Conservation (phyloP, 768 basidiomycete species). For the Saitozyma podzolica region DNA sequence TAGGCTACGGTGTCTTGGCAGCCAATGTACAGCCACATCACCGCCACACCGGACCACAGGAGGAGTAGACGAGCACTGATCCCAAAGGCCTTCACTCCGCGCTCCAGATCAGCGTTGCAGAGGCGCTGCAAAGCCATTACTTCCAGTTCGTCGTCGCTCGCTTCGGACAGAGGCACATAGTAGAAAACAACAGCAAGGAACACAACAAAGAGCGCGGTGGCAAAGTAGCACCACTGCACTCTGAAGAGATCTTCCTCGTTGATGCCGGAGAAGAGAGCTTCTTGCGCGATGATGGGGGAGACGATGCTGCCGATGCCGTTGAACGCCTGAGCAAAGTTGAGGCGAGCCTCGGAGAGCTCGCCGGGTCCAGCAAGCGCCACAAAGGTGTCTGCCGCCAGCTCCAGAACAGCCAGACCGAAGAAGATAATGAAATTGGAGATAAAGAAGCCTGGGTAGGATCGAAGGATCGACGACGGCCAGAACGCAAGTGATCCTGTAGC, state of each 20-base stretch:
- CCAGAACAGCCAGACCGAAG: slow-evolving; percentile 40
- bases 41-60: slow-evolving; percentile 22
- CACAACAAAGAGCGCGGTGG: slow-evolving; percentile 43
- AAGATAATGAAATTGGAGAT: slow-evolving; percentile 47
- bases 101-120: slow-evolving; percentile 24
- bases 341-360: slow-evolving; percentile 38
- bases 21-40: slow-evolving; percentile 41
- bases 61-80: slow-evolving; percentile 20
- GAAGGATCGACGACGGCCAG: slow-evolving; percentile 46
- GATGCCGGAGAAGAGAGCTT: slow-evolving; percentile 32
- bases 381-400: slow-evolving; percentile 48
- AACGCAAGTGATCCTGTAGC: slow-evolving; percentile 46
- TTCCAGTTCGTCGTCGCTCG: slow-evolving; percentile 41
- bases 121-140: slow-evolving; percentile 23
- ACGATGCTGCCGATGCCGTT: slow-evolving; percentile 41
- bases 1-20: slow-evolving; percentile 42
- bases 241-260: slow-evolving; percentile 30
- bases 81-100: slow-evolving; percentile 14
- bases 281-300: slow-evolving; percentile 38
- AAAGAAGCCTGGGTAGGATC: slow-evolving; percentile 43
- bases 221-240: slow-evolving; percentile 50
- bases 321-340: slow-evolving; percentile 49
- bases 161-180: slow-evolving; percentile 46
- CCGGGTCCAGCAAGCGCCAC: slow-evolving; percentile 48
- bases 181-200: slow-evolving; percentile 44